Percentiles rank a stretch among this genome's conserved stretches.
These are phyloP conservation scores for Exophiala xenobiotica DNA, from an alignment of 2,329 filamentous ascomycete species.

Conservation along the genomic window DNA sequence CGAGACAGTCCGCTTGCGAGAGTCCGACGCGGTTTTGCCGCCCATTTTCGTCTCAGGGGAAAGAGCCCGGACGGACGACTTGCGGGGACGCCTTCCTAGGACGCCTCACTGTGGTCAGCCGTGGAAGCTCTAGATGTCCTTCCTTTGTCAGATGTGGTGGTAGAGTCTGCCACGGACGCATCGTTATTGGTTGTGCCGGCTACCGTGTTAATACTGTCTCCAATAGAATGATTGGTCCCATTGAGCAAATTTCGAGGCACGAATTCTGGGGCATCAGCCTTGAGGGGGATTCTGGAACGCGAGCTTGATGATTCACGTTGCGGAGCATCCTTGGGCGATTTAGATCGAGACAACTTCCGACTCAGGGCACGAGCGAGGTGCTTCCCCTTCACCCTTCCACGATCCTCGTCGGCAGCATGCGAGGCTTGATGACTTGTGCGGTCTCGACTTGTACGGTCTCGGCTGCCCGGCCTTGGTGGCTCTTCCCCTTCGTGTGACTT, in stretches of 20 bases:
- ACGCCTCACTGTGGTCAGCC: background rate
- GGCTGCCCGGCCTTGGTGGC: background rate
- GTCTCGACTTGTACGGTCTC: background rate
- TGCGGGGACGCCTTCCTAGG: background rate
- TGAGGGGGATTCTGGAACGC: background rate
- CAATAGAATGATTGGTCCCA: too few relatives aligned
- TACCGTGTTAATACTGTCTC: background rate
- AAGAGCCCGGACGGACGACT: background rate
- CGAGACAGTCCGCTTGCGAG: too few relatives aligned
- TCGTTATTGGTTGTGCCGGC: background rate
- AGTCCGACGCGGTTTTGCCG: too few relatives aligned
- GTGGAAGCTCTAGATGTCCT: background rate
- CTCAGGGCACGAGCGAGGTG: background rate
- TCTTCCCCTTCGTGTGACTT: background rate
- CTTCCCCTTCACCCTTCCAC: slow-evolving; percentile 6
- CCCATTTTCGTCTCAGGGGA: slow-evolving; percentile 5
- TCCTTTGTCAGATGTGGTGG: background rate
- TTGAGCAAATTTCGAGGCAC: background rate
- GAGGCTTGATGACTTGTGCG: slow-evolving; percentile 7
- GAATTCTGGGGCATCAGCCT: slow-evolving; percentile 5
- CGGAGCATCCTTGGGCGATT: slow-evolving; percentile 1
- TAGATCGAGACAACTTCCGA: slow-evolving; percentile 3
- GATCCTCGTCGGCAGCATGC: background rate
- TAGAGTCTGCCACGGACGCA: background rate
- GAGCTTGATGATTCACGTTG: background rate